These are phyloP conservation scores for Phytophthora sojae DNA, from an alignment of 352 stramenopile genomes.

Conservation along the genomic window DNA sequence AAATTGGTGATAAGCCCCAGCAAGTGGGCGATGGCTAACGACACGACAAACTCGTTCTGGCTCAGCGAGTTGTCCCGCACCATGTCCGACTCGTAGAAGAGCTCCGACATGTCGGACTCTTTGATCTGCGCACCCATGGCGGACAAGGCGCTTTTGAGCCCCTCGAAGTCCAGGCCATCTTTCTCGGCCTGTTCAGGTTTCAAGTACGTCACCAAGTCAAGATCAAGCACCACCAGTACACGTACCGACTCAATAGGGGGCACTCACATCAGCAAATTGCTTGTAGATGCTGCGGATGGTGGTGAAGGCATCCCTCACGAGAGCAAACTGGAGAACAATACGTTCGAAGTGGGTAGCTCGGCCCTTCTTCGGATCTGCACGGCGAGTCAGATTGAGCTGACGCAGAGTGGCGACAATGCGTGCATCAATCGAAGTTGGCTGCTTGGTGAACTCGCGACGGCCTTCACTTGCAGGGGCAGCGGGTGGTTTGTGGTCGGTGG, in stretches of 20 bases:
- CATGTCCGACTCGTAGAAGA: conserved; percentile 92
- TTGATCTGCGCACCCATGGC: conserved; percentile 72
- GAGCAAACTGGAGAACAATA: conserved; percentile 76
- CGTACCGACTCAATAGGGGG: neutral
- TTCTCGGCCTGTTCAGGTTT: conserved; percentile 45
- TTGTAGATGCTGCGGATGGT: conserved; percentile 75
- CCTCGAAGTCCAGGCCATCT: conserved; percentile 69
- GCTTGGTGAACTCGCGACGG: conserved; percentile 45
- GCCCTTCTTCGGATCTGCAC: conserved; percentile 49
- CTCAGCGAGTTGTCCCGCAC: conserved; percentile 86
- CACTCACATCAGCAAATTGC: conserved; percentile 61
- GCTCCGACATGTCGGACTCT: conserved; percentile 72
- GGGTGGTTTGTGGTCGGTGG: conserved; percentile 11
- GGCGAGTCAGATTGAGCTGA: conserved; percentile 65
- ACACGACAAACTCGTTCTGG: conserved; percentile 89
- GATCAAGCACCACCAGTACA: conserved; percentile 4
- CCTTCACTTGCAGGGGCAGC: conserved; percentile 19
- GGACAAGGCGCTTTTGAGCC: conserved; percentile 66
- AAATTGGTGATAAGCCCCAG: conserved; percentile 84
- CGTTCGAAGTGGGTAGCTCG: conserved; percentile 78
- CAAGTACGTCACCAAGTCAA: conserved; percentile 9
- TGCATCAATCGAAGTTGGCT: conserved; percentile 62
- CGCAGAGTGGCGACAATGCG: conserved; percentile 75
- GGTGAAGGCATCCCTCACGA: conserved; percentile 70
- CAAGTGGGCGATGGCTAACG: conserved; percentile 84